A percentile compares a stretch with the other conserved stretches of the same genome.
Conservation (phyloP, 176 grass and related monocot genomes). For the Paspalum notatum region DNA sequence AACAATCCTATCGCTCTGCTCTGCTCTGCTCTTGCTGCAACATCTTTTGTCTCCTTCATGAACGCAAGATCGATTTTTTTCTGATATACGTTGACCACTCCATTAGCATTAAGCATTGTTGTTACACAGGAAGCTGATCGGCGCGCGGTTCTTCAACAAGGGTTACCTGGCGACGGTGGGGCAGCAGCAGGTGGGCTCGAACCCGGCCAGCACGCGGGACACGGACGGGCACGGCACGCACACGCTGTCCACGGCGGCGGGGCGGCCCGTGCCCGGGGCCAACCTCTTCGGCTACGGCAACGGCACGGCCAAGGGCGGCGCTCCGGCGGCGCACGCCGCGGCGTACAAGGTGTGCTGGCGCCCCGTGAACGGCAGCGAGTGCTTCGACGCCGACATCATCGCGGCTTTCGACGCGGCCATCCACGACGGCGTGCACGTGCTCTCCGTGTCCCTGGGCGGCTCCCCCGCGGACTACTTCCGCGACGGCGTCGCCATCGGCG, state of each 20-base stretch:
- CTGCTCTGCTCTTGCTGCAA: background rate
- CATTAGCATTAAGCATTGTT: background rate
- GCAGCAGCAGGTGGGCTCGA: background rate
- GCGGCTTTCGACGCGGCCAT: conserved; percentile 87
- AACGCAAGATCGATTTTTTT: background rate
- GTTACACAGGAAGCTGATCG: conserved; percentile 76
- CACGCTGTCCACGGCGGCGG: conserved; percentile 90
- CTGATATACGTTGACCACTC: background rate
- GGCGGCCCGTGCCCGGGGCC: conserved; percentile 54
- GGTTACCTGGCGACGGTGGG: conserved; percentile 59
- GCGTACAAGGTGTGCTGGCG: conserved; percentile 98
- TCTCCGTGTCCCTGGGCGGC: conserved; percentile 86
- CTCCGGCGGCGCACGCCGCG: conserved; percentile 59
- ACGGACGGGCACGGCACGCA: conserved; percentile 89
- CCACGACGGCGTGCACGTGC: conserved; percentile 80
- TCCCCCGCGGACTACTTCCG: conserved; percentile 54
- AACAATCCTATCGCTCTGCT: background rate
- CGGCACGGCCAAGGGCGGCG: conserved; percentile 86
- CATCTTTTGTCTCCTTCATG: background rate
- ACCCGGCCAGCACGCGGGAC: conserved; percentile 55
- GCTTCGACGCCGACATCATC: conserved; percentile 88
- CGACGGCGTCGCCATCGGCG: conserved; percentile 82
- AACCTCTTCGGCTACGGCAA: conserved; percentile 82
- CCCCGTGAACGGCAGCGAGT: conserved; percentile 83
- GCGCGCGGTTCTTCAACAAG: conserved; percentile 80